Evolutionary conservation across 805 yeast genomes (phyloP), one percentile per base, ranked within the genome.

Genomic region (Saccharomycopsis selenospora): DNA sequence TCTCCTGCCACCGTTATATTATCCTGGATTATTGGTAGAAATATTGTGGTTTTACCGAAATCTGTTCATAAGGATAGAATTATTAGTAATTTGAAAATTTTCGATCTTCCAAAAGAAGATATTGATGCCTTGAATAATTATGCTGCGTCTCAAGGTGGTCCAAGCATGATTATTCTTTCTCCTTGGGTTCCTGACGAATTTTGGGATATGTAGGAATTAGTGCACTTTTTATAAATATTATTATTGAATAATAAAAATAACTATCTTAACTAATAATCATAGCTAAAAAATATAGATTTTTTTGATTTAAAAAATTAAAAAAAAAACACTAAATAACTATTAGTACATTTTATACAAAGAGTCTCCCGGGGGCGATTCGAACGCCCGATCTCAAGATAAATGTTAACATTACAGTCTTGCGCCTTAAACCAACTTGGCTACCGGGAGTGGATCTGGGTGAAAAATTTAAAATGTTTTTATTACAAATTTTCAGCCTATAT

Each of bases 11-110:
- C 67, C 43, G 48, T 75, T 43, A 60, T 69, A 36, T 61, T 74
- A 46, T 69, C 76, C 13, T 74, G 78, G 79, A 71, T 69, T 14
- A 57, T 69, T 14, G 60, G 64, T 53, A 69, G 78, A 60, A 70
- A 66, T 26, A 64, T 70, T 20, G 68, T 71, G 38, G 72, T 75
- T 1, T 64, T 85, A 42, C 88, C 93, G 41, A 77, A 90, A 66
- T 81, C 95, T 0, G 70, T 79, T 13, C 85, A 83, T 45, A 68
- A 75, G n/a, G 73, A 72, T 22, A 77, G 95, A 61, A 75, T 86
- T 45, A 60, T 62, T 24, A 56, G 65, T 18, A 71, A 72, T 58
- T 59, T 68, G 36, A 64, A 66, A 52, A 22, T 53, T 5, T 55
- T 63, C 45, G 65, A 67, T 14, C 63, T 78, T 33, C 59, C 69